Evolutionary conservation across 2,329 filamentous ascomycete species (phyloP), one percentile per base, ranked within the genome.

Genomic region (Paecilomyces dactylethromorphus): DNA sequence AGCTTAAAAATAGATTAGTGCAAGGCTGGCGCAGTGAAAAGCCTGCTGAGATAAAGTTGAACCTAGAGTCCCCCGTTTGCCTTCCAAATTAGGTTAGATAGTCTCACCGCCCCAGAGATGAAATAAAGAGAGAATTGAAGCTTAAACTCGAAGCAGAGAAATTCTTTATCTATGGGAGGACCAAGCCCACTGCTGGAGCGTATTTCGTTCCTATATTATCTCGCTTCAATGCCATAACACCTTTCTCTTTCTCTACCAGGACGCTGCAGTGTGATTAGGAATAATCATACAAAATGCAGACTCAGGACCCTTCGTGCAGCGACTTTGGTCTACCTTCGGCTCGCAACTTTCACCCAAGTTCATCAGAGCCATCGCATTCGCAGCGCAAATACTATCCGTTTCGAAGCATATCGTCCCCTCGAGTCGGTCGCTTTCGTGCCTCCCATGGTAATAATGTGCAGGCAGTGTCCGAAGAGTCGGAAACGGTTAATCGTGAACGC

Each of bases 351-450:
- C 69, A 73, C 56, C 58, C 68, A 54, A 58, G 59, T 15, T 61
- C 65, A 22, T 54, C 59, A 4, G 58, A 58, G n/a, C 49, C 54
- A 3, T 59, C 62, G 8, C 59, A 62, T 26, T 58, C 66, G 32
- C 64, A 66, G 63, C 67, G 66, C 51, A 69, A 66, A 59, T 66
- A 65, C 53, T 64, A 67, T 66, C 71, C 64, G 52, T 66, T 65
- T 1, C 64, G 60, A 35, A 66, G 63, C 49, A 62, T 57, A 35
- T 56, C 62, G 29, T 66, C 69, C 3, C 51, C 63, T 10, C 66
- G 61, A 15, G 65, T 64, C 22, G 57, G 57, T 58, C 60, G 53
- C 31, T 55, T 54, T 22, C 59, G 57, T 26, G 29, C 6, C 62
- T 59, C n/a, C 49, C 58, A 31, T 24, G 15, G 26, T 10, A 39